Base-by-base conservation (phyloP, 495 filamentous ascomycete species). In the Chaetomium tenue region DNA sequence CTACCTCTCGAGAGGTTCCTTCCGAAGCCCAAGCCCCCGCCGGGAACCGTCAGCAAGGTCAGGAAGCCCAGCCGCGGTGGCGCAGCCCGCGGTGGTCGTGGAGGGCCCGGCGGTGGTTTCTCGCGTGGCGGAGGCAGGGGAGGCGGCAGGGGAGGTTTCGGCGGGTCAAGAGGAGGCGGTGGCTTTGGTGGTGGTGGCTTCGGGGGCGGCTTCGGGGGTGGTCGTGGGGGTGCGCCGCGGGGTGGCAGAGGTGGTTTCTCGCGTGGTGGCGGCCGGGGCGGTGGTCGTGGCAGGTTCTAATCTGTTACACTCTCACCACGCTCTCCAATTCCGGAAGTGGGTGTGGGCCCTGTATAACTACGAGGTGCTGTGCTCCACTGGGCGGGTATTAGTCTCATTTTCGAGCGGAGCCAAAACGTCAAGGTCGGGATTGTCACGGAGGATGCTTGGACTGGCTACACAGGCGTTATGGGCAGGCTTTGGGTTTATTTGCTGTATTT, bases 1-100 rank as follows among this genome's bases (percentile, higher is more conserved):
- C 83, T 98, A 18, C 94, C 95, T 23, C 77, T 97, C 51, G 94
- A 98, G 77, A 90, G 88, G 85, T 98, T 98, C 83, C 82, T 98
- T 42, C 94, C 94, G 55, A 96, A 91, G 83, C 93, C 94, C 9
- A 96, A 96, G 81, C 86, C 90, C 50, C 86, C 87, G 47, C 88
- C 89, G 60, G 88, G 88, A 77, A 74, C 78, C 20, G 68, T 70
- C n/a, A 71, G 70, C 67, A 81, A 78, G 75, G 80, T 84, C 66
- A 84, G 82, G 75, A 86, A 82, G 75, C 69, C 83, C 44, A 76
- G 81, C 52, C 80, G 84, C n/a, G 81, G 80, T 23, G 78, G 78
- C 15, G 69, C 71, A 58, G 67, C 74, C 63, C 82, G 73, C 25
- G 73, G 71, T 44, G 70, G 74, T 26, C 71, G 74, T 16, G 77